Evolutionary conservation across 2,329 filamentous ascomycete species (phyloP), one percentile per base, ranked within the genome.

Genomic region (Pseudogymnoascus sp.): DNA sequence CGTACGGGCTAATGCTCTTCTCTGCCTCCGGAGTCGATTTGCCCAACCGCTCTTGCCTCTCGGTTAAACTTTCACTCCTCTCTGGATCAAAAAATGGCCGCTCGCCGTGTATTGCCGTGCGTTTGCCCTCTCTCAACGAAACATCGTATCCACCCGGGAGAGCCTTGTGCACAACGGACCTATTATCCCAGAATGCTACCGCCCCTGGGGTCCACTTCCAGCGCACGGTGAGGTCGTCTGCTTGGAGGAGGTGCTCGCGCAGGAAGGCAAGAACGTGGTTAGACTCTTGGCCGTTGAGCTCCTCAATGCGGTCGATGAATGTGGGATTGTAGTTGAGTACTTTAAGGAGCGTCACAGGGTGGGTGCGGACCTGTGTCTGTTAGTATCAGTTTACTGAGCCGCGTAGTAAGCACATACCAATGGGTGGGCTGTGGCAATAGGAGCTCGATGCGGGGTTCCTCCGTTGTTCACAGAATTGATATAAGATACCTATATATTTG

Each of bases 161-260:
- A 21, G 21, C 21, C 21, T 21, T 21, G 21, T 21, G 21, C 21
- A 21, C 21, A 3, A 21, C 21, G 21, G 21, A 21, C 71, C 76
- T 67, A 64, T 81, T 81, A 61, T 82, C 79, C 79, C 79, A 81
- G 69, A 81, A 77, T 1, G 79, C 79, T 4, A 80, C 76, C 31
- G 75, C 77, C 0, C 79, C 79, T 5, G 77, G 75, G 0, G 73
- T 68, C 79, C 80, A 82, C 63, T 79, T 80, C 74, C 78, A 80
- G 2, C 79, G 71, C 5, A 81, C 78, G 25, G 73, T 74, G 65
- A 80, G 78, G 64, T 81, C 80, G 58, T 80, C 78, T 1, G 77
- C 78, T 0, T 77, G 75, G 65, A 80, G 78, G 29, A 81, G 75
- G 64, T 80, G 78, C 59, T 74, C 75, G 3, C 69, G 64, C 58